Evolutionary conservation across 192 early-diverging fungal species (phyloP).

Genomic region (Coemansia sp.): DNA sequence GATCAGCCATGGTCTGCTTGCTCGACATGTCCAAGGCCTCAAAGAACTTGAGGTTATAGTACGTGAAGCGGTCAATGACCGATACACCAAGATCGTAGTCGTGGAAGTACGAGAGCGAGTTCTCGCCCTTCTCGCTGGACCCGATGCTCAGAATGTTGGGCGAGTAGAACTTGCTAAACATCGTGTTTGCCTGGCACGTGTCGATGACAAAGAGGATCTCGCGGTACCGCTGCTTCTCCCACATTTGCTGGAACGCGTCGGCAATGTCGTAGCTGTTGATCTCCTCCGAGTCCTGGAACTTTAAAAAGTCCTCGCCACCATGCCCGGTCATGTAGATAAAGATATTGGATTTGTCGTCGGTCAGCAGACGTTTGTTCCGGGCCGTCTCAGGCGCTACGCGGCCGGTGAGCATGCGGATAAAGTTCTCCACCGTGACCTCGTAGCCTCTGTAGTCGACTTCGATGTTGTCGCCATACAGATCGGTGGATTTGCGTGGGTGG

Average conservation of each 20-base stretch:
- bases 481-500: conserved; percentile 75
- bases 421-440: conserved; percentile 98
- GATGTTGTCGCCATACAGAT: conserved; percentile 95
- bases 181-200: conserved; percentile 97
- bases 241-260: conserved; percentile 97
- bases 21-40: conserved; percentile 83
- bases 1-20: conserved; percentile 67
- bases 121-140: conserved; percentile 81
- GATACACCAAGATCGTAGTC: conserved; percentile 95
- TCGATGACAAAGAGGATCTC: conserved; percentile 99
- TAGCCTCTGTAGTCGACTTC: conserved; percentile 99
- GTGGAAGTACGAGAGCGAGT: conserved; percentile 78
- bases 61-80: conserved; percentile 97
- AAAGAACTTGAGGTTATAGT: conserved; percentile 91
- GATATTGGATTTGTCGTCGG: conserved; percentile 95
- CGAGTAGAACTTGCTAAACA: conserved; percentile 91
- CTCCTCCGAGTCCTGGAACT: conserved; percentile 99
- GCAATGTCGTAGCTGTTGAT: conserved; percentile 94
- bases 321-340: conserved; percentile 99
- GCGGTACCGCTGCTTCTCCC: conserved; percentile 92
- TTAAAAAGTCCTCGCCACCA: conserved; percentile 97
- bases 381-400: conserved; percentile 86
- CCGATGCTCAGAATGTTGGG: conserved; percentile 94
- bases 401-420: conserved; percentile 89
- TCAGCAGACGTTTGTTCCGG: conserved; percentile 89